Evolutionary conservation across 2,329 filamentous ascomycete species (phyloP), one percentile per base, ranked within the genome.

Genomic region (Hypoxylon sp.): DNA sequence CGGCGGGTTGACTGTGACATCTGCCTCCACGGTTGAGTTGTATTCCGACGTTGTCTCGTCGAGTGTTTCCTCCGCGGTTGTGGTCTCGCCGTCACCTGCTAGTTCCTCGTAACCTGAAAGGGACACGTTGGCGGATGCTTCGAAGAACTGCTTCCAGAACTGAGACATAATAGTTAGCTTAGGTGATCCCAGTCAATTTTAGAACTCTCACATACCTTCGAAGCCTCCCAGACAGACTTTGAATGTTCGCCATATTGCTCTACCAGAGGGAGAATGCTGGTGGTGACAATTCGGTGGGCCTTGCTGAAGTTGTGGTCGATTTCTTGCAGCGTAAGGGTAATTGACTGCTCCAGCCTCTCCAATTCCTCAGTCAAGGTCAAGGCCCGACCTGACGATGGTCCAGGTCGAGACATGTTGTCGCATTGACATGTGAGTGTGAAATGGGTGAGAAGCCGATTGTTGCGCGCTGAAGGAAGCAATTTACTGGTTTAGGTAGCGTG

Each of bases 81-180:
- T 81, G 60, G 74, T 85, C 73, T 86, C 87, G n/a, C 91, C 89
- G 1, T 84, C 88, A 57, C 91, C 89, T 12, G 87, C 87, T 20
- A 89, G 84, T 75, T 97, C 94, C 76, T 97, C 95, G 78, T 99
- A 97, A 26, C 94, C 93, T 0, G 93, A 97, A 9, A 99, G 86
- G 9, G 95, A 97, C 24, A 99, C 95, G 74, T 99, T 98, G 77
- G 96, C 96, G 49, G 94, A 97, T 33, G 96, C 93, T 81, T 99
- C 96, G 80, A 99, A 99, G 83, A 99, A 99, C 82, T 98, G 94
- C 80, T 99, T 99, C 96, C 96, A 99, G 80, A 99, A 99, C 92
- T 96, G 74, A 11, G 26, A 6, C 1, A 20, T 18, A 18, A 24
- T 14, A 60, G 59, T 56, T 28, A 32, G 36, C 61, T 59, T n/a